A percentile compares a stretch with the other conserved stretches of the same genome.
These are phyloP conservation scores for Botryosphaeria dothidea DNA, from an alignment of 2,329 filamentous ascomycete genomes.

Conservation along the genomic window DNA sequence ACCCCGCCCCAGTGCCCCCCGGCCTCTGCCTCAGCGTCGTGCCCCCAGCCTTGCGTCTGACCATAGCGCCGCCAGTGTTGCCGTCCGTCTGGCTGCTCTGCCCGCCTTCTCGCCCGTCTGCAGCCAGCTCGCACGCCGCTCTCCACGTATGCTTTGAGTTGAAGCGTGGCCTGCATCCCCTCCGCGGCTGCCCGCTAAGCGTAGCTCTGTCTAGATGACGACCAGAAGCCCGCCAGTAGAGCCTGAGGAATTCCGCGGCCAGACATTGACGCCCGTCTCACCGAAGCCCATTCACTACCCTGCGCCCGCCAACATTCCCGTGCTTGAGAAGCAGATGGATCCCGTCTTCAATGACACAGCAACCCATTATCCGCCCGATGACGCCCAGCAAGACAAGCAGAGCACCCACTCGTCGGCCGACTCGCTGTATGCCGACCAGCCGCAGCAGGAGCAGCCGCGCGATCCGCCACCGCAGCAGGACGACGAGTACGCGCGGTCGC, in stretches of 20 bases:
- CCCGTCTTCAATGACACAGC: conserved; percentile 68
- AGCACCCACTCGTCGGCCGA: conserved; percentile 28
- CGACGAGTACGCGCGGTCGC: conserved; percentile 28
- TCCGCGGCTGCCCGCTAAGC: conserved; percentile 27
- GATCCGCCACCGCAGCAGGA: conserved; percentile 26
- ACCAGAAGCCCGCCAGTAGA: conserved; percentile 55
- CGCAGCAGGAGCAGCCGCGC: conserved; percentile 23
- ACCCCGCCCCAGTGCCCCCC: background rate
- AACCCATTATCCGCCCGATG: conserved; percentile 52
- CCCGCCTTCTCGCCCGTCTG: background rate
- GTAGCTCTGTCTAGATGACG: conserved; percentile 52
- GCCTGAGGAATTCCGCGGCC: conserved; percentile 62
- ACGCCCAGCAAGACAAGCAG: conserved; percentile 34
- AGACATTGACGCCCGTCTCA: conserved; percentile 68
- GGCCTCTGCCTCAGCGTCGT: conserved; percentile 10
- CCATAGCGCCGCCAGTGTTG: conserved; percentile 6
- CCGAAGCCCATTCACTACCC: conserved; percentile 69
- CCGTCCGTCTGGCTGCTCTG: background rate
- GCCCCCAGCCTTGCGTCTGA: conserved; percentile 9
- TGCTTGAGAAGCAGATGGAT: conserved; percentile 72
- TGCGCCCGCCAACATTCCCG: conserved; percentile 68
- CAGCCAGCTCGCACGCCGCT: conserved; percentile 20
- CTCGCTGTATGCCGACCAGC: conserved; percentile 35
- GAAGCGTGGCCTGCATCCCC: conserved; percentile 21
- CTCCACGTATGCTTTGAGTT: conserved; percentile 31